Conservation (phyloP, 805 yeast species). For the Blastobotrys attinorum region DNA sequence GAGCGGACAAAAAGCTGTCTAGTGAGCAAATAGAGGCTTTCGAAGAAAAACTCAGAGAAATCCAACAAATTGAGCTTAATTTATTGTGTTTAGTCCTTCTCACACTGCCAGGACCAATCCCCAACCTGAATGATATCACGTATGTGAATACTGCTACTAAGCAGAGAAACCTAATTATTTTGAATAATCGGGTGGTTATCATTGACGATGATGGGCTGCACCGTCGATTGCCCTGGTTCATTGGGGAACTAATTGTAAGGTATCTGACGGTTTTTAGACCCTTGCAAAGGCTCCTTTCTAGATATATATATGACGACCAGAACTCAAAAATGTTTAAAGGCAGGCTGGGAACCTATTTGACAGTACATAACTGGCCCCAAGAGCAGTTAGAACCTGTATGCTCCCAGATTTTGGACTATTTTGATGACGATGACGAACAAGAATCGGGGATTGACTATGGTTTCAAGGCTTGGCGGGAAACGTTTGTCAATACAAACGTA, state of each 20-base stretch:
- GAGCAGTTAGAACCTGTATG: not conserved
- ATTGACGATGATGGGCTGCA: not conserved
- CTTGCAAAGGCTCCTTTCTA: not conserved
- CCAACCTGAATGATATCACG: not conserved
- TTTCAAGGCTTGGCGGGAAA: too few relatives aligned
- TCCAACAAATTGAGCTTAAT: not conserved
- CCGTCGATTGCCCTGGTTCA: not conserved
- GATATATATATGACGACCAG: not conserved
- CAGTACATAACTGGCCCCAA: not conserved
- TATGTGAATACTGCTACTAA: not conserved
- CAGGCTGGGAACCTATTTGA: not conserved
- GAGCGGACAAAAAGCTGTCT: too few relatives aligned
- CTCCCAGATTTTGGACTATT: too few relatives aligned
- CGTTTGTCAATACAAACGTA: too few relatives aligned
- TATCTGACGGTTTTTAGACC: not conserved
- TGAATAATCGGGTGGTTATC: not conserved
- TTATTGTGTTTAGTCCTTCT: not conserved
- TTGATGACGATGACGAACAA: not conserved
- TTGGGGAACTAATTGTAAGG: slow-evolving; percentile 5
- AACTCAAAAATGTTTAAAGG: not conserved
- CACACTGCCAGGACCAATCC: not conserved
- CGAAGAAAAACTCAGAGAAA: not conserved
- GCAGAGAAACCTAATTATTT: not conserved
- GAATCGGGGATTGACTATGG: too few relatives aligned
- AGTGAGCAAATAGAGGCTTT: not conserved